These are phyloP conservation scores for Neonectria sp. DNA, from an alignment of 2,329 filamentous ascomycete species.

Conservation along the genomic window DNA sequence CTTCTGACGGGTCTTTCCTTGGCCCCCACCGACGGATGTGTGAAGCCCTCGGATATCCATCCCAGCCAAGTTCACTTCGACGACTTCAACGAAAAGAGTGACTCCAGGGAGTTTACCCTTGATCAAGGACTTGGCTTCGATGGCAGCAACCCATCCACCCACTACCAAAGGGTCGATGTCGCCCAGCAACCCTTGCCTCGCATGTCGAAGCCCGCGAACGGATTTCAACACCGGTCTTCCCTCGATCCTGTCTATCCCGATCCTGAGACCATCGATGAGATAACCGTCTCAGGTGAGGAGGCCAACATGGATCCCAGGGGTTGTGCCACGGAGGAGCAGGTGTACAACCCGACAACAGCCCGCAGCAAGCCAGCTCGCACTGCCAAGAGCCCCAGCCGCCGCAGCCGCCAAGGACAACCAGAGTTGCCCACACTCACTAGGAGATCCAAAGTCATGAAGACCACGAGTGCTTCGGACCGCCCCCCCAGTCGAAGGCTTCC, in stretches of 20 bases:
- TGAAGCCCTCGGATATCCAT: conserved; percentile 39
- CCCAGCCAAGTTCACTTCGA: conserved; percentile 16
- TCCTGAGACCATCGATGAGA: conserved; percentile 21
- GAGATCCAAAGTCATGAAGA: conserved; percentile 30
- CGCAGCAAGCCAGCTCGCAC: conserved; percentile 17
- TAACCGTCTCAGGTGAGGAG: background rate
- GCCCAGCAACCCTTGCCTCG: background rate
- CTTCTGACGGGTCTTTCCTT: conserved; percentile 29
- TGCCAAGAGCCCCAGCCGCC: conserved; percentile 29
- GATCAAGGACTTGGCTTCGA: conserved; percentile 15
- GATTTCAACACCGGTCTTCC: conserved; percentile 13
- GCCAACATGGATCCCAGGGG: background rate
- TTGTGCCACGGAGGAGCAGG: conserved; percentile 11
- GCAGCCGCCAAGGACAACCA: conserved; percentile 30
- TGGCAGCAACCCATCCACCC: conserved; percentile 4
- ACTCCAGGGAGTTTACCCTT: conserved; percentile 19
- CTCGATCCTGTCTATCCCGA: conserved; percentile 29
- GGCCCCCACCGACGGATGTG: conserved; percentile 24
- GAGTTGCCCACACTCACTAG: conserved; percentile 1
- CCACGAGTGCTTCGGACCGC: background rate
- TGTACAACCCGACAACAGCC: conserved; percentile 18
- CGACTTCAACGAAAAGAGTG: conserved; percentile 7
- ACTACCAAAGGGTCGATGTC: background rate
- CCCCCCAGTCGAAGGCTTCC: conserved; percentile 24
- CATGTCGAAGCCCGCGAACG: conserved; percentile 4